Base-by-base conservation (phyloP, 148 eudicot species). In the Rhododendron griersonianum region DNA sequence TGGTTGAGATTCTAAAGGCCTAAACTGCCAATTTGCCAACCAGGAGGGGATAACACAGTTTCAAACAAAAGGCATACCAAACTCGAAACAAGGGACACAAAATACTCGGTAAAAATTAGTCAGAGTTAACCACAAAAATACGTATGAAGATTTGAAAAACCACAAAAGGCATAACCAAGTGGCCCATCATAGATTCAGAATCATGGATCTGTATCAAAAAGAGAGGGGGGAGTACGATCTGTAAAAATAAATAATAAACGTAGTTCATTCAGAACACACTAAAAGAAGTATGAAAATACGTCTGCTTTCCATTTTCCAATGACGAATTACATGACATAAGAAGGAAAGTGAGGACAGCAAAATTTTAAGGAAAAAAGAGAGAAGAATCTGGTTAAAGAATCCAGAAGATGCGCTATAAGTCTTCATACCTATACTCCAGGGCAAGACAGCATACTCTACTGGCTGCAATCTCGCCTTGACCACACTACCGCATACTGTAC, bases 351-450 rank as follows among this genome's bases (percentile, higher is more conserved):
- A 39, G 57, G 45, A 50, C 53, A 18, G 14, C 76, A 71, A 71
- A 86, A 25, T 19, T 25, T n/a, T 67, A 65, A 19, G 6, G 16
- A 16, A 19, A 14, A 45, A 39, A 18, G 21, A 16, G 0, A 53
- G 59, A 19, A 75, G 16, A 65, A 25, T 30, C 5, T 13, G 65
- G 45, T 86, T 47, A 84, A 86, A 21, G 30, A 81, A 35, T 44
- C 28, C 9, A 61, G 84, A 44, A 61, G 48, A 65, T 53, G 67
- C 30, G 53, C 39, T 80, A 57, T 35, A 87, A 45, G 21, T 33
- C 53, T 59, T 53, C 82, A 85, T 78, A 87, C 92, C 89, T 85
- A 16, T 87, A 79, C 73, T n/a, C 83, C 61, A 73, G 25, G 59
- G 80, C 55, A 75, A 71, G 59, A 69, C 82, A 48, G 61, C 80